Evolutionary conservation across 2,329 filamentous ascomycete genomes (phyloP), one percentile per base, ranked within the genome.

Genomic region (Fusarium sarcochroum): DNA sequence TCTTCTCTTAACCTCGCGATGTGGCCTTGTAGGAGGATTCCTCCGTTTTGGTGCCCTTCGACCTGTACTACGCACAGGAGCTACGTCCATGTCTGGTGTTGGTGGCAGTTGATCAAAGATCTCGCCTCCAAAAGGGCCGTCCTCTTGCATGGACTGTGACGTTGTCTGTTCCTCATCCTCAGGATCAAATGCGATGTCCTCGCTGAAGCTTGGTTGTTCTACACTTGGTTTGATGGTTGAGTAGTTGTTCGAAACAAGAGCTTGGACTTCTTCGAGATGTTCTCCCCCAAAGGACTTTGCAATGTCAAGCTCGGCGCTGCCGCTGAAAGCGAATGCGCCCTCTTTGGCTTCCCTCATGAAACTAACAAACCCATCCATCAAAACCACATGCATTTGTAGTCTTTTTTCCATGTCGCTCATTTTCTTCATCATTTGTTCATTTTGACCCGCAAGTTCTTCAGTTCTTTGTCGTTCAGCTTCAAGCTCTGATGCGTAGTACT

Each of bases 301-400:
- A 37, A 72, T 72, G 27, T 37, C 25, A 1, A 71, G 6, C 5
- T 69, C 66, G 0, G 66, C 35, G 1, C 4, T 13, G 6, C 20
- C 34, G 2, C 18, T 10, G 1, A 14, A 13, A 2, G 42, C 46
- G 9, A 57, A 64, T 13, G 21, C 44, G 6, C 48, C 57, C n/a
- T 71, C 53, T 15, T 66, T 67, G 2, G 70, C 48, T 17, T 66
- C 49, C 2, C 53, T 69, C 60, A 75, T 73, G 13, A 72, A 69
- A 3, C 45, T 47, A 9, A 67, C 64, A 17, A 72, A 59, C 0
- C 72, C 72, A n/a, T 69, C 55, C 61, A 73, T 58, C 7, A 75
- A 37, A 3, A 71, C 58, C 1, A 63, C 56, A 34, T 74, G 67
- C 53, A 64, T 66, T 15, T 71, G 50, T 4, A 73, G 30, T 3